Conservation (phyloP, 306 rosid species). For the Vigna reflexopilosa region DNA sequence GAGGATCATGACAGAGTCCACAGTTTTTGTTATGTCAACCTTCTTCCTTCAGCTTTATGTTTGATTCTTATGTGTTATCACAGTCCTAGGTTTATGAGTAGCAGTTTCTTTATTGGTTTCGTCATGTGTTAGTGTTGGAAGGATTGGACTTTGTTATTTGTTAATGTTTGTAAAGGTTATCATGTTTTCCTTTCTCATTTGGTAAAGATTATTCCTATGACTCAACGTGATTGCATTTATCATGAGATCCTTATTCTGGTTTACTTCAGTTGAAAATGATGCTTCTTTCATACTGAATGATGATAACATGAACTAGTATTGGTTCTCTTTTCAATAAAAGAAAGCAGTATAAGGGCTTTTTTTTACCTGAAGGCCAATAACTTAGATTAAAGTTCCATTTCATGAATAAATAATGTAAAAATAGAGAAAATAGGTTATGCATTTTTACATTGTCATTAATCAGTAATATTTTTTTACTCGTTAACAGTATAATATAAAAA, state of each 20-base stretch:
- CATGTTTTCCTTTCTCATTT: conserved; percentile 11
- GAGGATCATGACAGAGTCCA: conserved; percentile 18
- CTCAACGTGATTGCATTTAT: conserved; percentile 1
- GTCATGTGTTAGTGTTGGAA: not conserved
- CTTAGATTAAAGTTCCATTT: no score
- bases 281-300: not conserved
- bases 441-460: no score
- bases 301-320: not conserved
- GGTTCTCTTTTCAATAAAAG: not conserved
- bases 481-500: no score
- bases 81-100: not conserved
- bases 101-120: not conserved
- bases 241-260: not conserved
- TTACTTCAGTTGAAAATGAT: not conserved
- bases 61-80: conserved; percentile 33
- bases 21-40: conserved; percentile 36
- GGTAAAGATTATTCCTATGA: not conserved
- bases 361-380: not conserved
- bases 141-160: not conserved
- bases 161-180: not conserved
- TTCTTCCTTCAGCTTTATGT: conserved; percentile 25
- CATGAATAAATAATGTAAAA: no score
- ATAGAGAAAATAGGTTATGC: no score
- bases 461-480: no score
- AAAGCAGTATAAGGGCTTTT: not conserved